Base-by-base conservation (phyloP, 2,329 filamentous ascomycete species). In the Rhynchosporium secalis region DNA sequence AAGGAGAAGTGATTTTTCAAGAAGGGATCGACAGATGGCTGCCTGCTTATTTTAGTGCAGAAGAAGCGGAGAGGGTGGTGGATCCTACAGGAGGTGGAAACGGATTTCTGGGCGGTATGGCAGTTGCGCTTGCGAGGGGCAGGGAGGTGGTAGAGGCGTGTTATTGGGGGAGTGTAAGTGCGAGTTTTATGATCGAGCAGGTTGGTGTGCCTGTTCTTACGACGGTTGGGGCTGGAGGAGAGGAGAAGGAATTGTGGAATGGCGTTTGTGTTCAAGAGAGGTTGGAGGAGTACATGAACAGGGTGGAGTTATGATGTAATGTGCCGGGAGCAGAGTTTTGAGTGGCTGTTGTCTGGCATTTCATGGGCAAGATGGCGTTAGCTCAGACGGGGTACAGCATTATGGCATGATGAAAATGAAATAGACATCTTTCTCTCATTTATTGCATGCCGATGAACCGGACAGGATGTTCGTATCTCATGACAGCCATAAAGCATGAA, bases 21-120 rank as follows among this genome's bases (percentile, higher is more conserved):
- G 68, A 69, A 3, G 74, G 87, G 3, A 80, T 88, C 58, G 83
- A 88, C 70, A 78, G 81, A 63, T 96, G 92, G 90, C 77, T 96
- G 29, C 91, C 90, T 12, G 90, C 93, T 7, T 94, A 89, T 72
- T 90, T 93, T 72, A 49, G 65, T 45, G 20, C 48, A 12, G 48
- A 60, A 51, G 43, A 54, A 43, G 15, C 51, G 12, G 72, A 72
- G 0, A 84, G 79, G 62, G 91, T 97, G 1, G 78, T 95, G n/a
- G 95, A 98, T 75, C 93, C 94, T 0, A 98, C 95, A 0, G 95
- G 95, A 9, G 95, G 92, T 26, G 95, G 95, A 0, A 99, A 99
- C 75, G 88, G 90, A 0, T 98, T 97, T 70, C 79, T 97, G 29
- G 82, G 83, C 28, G 82, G 83, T n/a, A 69, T 86, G 52, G 78